Evolutionary conservation across 2,329 filamentous ascomycete genomes (phyloP), one percentile per base, ranked within the genome.

Genomic region (Fusarium bactridioides): DNA sequence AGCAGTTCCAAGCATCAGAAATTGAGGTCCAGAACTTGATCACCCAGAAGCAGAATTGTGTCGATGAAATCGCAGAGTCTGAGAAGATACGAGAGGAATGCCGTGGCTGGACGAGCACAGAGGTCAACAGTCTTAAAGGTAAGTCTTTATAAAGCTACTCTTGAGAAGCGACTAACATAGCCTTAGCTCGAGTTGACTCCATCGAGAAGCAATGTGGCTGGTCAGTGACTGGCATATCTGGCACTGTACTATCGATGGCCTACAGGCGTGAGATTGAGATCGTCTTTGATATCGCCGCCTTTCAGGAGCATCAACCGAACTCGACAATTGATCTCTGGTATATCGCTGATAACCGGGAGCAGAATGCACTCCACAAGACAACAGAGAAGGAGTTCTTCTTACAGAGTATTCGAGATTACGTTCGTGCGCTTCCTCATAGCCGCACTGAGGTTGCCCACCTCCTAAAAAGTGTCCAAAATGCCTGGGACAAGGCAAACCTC

Each of bases 31-130:
- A 90, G 66, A 84, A 88, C 4, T 86, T 92, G 50, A 85, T 87
- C 12, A 86, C 90, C 65, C 87, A 90, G 76, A 97, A 95, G 79
- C 82, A 90, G 60, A 87, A 90, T 74, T 94, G 88, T 73, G 78
- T 92, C 35, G 87, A 89, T 33, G 93, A 96, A 53, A 98, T 97
- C 64, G 88, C 90, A 65, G 91, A 94, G 76, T 93, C 95, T 0
- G 94, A 98, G 80, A 91, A 90, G 72, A 86, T 97, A 31, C 89
- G 93, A 69, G 94, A 98, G 79, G 93, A 97, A 77, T 97, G 93
- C 79, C 90, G 95, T 59, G 95, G 95, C 43, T 98, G 95, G 92
- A 95, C 92, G 63, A 89, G 91, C 58, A 91, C 88, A 33, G 96
- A 98, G 82, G 93, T 98, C 71, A 88, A 88, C 71, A 84, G 85